These are phyloP conservation scores for Solanum dulcamara DNA, from an alignment of 257 asterid genomes.

Conservation along the genomic window DNA sequence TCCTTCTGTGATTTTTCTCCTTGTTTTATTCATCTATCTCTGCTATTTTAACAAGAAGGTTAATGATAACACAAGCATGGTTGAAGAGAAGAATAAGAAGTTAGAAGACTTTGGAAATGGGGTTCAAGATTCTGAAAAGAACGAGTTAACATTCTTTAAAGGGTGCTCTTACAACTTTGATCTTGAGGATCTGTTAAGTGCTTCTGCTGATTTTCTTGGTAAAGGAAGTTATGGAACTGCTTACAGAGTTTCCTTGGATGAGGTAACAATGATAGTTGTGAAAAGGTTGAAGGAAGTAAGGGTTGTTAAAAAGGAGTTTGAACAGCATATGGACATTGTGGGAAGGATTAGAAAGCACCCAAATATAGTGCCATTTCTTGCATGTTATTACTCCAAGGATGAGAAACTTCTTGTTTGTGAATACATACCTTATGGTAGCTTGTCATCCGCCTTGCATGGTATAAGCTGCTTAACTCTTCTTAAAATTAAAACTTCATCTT, in stretches of 20 bases:
- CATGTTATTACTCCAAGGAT: constrained; percentile 5
- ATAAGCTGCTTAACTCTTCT: not conserved
- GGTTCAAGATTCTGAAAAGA: constrained; percentile 40
- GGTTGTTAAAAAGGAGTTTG: not conserved
- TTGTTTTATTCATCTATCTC: constrained; percentile 14
- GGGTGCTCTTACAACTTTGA: not conserved
- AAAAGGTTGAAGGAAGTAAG: constrained; percentile 8
- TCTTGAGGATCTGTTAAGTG: constrained; percentile 7
- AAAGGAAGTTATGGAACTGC: constrained; percentile 14
- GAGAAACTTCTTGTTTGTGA: constrained; percentile 10
- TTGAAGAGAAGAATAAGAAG: constrained; percentile 50
- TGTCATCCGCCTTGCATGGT: constrained; percentile 4
- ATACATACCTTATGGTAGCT: not conserved
- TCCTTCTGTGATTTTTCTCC: constrained; percentile 17
- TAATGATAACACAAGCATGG: constrained; percentile 13
- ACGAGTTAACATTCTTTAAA: not conserved
- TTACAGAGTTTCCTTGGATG: constrained; percentile 6
- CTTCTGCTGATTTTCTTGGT: constrained; percentile 10
- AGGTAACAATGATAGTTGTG: constrained; percentile 3
- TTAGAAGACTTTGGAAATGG: constrained; percentile 87
- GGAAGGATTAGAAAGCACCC: constrained; percentile 6
- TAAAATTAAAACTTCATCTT: not conserved
- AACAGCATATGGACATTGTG: constrained; percentile 8
- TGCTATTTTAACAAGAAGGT: constrained; percentile 40
- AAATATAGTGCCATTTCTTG: constrained; percentile 6